Evolutionary conservation across 2,329 filamentous ascomycete genomes (phyloP).

Genomic region (Fusarium veterinarium): DNA sequence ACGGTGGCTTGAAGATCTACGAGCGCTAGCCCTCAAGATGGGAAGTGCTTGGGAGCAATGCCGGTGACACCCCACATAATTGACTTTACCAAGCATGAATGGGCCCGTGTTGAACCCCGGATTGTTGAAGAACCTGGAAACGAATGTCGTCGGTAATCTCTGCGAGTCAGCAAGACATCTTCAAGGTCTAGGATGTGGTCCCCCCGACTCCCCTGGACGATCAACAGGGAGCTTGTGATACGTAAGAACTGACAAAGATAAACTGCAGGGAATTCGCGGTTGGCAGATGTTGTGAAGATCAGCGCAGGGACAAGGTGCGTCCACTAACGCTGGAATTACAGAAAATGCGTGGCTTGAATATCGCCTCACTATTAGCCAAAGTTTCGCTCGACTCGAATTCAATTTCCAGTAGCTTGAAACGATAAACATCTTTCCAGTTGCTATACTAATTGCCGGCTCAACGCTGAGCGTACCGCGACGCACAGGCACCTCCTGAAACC

Average conservation of each 20-base stretch:
- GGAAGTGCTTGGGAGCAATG: not conserved
- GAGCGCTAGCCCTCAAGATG: not conserved
- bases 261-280: not conserved
- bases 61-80: not conserved
- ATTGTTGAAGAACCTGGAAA: not conserved
- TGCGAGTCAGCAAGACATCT: not conserved
- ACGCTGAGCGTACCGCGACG: not conserved
- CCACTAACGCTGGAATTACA: not conserved
- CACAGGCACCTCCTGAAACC: not conserved
- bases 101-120: not conserved
- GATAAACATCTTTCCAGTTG: not conserved
- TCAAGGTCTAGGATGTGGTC: not conserved
- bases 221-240: not conserved
- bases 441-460: not conserved
- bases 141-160: constrained; percentile 3
- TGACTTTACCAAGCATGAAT: not conserved
- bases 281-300: not conserved
- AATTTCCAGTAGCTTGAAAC: not conserved
- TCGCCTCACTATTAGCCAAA: not conserved
- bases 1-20: constrained; percentile 4
- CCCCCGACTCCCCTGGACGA: not conserved
- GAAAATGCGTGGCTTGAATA: not conserved
- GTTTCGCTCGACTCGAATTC: not conserved
- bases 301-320: not conserved
- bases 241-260: not conserved